Evolutionary conservation across 495 filamentous ascomycete species (phyloP), one percentile per base, ranked within the genome.

Genomic region (Friedmanniomyces simplex): DNA sequence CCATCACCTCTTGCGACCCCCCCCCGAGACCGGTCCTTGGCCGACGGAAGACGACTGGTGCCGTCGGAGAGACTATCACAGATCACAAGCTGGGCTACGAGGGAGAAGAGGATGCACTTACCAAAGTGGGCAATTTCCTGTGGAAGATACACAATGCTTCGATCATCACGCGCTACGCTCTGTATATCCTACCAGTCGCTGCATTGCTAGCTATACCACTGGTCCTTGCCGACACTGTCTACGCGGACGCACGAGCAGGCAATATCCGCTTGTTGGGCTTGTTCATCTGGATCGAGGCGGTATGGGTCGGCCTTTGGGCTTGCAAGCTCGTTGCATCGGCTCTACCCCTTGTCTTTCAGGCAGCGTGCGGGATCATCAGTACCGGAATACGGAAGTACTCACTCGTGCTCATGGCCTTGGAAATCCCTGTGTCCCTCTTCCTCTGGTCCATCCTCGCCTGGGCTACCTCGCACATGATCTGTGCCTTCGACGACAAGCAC

Each of bases 141-240:
- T 26, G 21, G 48, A 50, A 50, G 52, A 48, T 62, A n/a, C 54
- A 55, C 50, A 53, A 56, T n/a, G 51, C 52, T n/a, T 48, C 37
- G 10, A 32, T 65, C 36, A 14, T 68, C 28, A 63, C 63, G 3
- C 54, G 60, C 32, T 67, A 65, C 50, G 54, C 59, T 11, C 54
- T 67, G 1, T 66, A 67, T 49, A 60, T 69, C 52, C 26, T 69
- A 2, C 67, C 67, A 1, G 58, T 69, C 7, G 65, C 61, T 13
- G 45, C 59, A 16, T 18, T 67, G 12, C 55, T 69, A 1, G 57
- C 57, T 18, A 62, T 69, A 12, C 67, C 67, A 13, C 54, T 69
- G 36, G 37, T 62, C 16, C 18, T 67, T 4, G 46, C 52, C 18
- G 62, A 39, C 37, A 67, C 62, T 20, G 54, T 67, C 25, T 42